Conservation (phyloP, 225 moss, liverwort and hornwort species). For the Neckera pumila region DNA sequence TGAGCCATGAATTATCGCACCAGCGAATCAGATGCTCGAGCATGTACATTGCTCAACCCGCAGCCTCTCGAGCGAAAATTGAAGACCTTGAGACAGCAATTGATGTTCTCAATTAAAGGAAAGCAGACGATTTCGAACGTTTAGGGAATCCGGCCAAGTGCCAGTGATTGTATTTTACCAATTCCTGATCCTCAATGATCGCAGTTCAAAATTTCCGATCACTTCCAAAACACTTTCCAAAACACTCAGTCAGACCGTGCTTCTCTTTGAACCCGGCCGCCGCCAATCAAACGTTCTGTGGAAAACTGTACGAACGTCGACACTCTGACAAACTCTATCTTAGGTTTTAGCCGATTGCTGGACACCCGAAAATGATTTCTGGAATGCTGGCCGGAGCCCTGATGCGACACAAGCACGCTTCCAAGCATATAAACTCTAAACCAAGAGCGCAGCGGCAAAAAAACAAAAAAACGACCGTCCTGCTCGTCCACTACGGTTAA, state of each 20-base stretch:
- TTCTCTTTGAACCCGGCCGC: neutral
- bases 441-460: neutral
- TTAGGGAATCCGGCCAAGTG: neutral
- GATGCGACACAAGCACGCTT: neutral
- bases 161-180: neutral
- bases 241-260: neutral
- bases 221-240: neutral
- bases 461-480: neutral
- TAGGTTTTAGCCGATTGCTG: conserved; percentile 5
- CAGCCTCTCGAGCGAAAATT: neutral
- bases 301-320: neutral
- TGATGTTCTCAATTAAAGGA: neutral
- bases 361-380: neutral
- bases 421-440: neutral
- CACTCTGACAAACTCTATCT: neutral
- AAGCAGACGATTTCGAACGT: neutral
- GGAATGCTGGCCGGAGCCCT: neutral
- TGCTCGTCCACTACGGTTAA: neutral
- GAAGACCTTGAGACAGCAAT: neutral
- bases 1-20: neutral
- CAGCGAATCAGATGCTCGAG: neutral
- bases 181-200: neutral
- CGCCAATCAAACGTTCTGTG: neutral
- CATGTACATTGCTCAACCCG: neutral
- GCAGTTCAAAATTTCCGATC: neutral